Evolutionary conservation across 2,329 filamentous ascomycete genomes (phyloP), one percentile per base, ranked within the genome.

Genomic region (Cordyceps tenuipes): DNA sequence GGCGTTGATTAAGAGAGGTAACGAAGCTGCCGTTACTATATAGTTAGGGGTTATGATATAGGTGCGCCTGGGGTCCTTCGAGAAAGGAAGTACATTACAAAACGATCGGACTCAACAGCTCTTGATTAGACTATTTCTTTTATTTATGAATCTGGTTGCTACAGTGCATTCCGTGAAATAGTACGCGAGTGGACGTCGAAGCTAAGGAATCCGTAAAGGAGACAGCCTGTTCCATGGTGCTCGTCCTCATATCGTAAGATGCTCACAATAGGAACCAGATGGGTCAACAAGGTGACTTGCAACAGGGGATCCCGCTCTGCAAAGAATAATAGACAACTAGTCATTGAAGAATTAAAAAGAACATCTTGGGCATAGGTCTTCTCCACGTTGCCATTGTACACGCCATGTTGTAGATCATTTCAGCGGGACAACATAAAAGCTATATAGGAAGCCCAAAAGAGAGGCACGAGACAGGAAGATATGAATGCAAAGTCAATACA

Each of bases 351-450:
- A 36, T 13, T 6, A 29, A 29, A 29, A 36, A 36, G 12, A 10
- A 36, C 34, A 4, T 36, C 3, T 10, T 10, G 34, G 34, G 34
- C 34, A 36, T 36, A 36, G 34, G 13, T 36, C 29, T 19, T 57
- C 34, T 57, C 21, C 8, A 10, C 34, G 39, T 49, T 49, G 21
- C 54, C 41, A 49, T 57, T 41, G 36, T 60, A 60, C 54, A 58
- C 52, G 57, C 34, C 13, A 29, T 17, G 12, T 46, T 26, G 39
- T 17, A 49, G 12, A 48, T 56, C 26, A 39, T 47, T 47, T 54
- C 43, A 31, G 21, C 23, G 34, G 34, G 34, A 36, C 34, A 36
- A 61, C 7, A 23, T 5, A 39, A 29, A 23, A 61, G 26, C 39
- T 34, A 55, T 12, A 46, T n/a, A 17, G 26, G 12, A 17, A 29